Percentiles rank a stretch among this genome's conserved stretches.
These are phyloP conservation scores for Chionographis japonica DNA, from an alignment of 106 monocot species.

Conservation along the genomic window DNA sequence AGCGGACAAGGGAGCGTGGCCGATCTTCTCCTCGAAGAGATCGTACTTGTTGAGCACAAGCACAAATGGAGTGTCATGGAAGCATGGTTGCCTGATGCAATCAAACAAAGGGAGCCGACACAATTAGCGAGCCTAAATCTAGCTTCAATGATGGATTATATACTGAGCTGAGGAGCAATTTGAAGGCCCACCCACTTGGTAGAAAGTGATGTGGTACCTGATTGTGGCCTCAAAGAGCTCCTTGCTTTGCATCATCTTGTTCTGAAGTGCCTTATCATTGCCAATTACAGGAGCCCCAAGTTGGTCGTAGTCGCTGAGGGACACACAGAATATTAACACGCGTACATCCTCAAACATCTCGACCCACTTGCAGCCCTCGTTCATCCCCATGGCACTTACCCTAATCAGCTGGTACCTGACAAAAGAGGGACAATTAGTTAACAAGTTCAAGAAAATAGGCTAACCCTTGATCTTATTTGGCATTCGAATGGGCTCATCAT, in stretches of 20 bases:
- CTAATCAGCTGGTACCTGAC: conserved; percentile 83
- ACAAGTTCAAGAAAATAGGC: background rate
- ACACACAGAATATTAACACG: conserved; percentile 72
- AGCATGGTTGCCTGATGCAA: conserved; percentile 72
- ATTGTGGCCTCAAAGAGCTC: conserved; percentile 83
- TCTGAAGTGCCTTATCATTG: conserved; percentile 33
- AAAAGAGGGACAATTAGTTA: background rate
- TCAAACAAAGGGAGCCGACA: background rate
- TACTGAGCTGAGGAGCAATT: background rate
- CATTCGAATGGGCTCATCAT: no score
- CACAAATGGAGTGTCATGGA: conserved; percentile 67
- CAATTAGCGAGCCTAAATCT: background rate
- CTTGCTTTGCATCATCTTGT: conserved; percentile 93
- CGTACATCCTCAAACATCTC: conserved; percentile 97
- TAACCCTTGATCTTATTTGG: no score
- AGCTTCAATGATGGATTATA: background rate
- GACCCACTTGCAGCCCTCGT: conserved; percentile 91
- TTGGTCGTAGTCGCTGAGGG: conserved; percentile 82
- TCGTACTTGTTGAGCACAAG: conserved; percentile 91
- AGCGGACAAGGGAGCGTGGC: conserved; percentile 23
- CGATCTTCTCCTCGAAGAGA: conserved; percentile 81
- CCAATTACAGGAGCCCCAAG: conserved; percentile 32
- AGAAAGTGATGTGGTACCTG: conserved; percentile 25
- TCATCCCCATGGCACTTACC: conserved; percentile 73
- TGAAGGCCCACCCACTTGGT: background rate